Evolutionary conservation across 2,329 filamentous ascomycete genomes (phyloP).

Genomic region (Lachnellula willkommii): DNA sequence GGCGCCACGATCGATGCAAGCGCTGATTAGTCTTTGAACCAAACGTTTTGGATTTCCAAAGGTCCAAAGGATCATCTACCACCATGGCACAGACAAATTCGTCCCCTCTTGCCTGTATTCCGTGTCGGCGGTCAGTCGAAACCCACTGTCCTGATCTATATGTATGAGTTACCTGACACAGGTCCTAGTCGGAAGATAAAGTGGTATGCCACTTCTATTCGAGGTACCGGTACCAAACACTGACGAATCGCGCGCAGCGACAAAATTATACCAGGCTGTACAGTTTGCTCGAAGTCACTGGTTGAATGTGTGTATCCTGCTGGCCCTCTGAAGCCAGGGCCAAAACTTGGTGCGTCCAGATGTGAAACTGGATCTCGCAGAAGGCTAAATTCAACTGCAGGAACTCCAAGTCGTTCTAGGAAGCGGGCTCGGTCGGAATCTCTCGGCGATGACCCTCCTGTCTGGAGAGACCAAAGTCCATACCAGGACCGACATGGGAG

Average conservation of each 20-base stretch:
- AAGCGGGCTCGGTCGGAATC: not conserved
- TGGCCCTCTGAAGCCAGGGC: not conserved
- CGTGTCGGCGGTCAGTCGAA: too few species aligned
- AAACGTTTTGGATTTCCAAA: too few species aligned
- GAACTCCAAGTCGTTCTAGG: not conserved
- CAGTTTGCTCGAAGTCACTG: not conserved
- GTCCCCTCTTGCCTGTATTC: too few species aligned
- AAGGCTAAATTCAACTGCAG: not conserved
- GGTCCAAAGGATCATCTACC: too few species aligned
- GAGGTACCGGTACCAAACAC: not conserved
- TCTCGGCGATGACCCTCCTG: too few species aligned
- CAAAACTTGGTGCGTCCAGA: conserved; percentile 1
- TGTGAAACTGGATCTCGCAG: not conserved
- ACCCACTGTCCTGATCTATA: too few species aligned
- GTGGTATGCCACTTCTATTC: not conserved
- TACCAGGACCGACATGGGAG: not conserved
- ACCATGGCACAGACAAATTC: too few species aligned
- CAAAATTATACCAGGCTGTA: not conserved
- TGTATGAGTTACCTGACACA: too few species aligned
- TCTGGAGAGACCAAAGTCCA: not conserved
- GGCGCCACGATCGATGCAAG: too few species aligned
- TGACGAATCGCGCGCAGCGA: not conserved
- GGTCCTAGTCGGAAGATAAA: too few species aligned
- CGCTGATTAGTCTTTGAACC: too few species aligned
- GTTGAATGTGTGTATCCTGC: not conserved